phyloP scores from a whole-genome alignment of 1,139 yeast genomes.

The Ogataea hybrid region DNA sequence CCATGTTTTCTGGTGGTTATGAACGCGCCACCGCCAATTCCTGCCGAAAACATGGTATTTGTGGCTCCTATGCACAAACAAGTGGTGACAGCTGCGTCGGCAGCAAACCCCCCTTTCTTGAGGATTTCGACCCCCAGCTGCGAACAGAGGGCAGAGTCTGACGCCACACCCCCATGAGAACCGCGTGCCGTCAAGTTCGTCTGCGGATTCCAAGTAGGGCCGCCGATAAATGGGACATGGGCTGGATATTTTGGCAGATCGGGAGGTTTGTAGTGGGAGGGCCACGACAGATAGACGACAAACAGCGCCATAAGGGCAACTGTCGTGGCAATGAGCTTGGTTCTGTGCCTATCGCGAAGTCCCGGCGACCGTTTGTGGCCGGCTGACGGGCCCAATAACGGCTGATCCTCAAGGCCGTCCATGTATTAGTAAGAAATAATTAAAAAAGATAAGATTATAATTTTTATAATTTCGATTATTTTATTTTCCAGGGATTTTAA shows the following conservation, averaged over 20 bases:
- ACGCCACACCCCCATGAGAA: slow-evolving; percentile 64
- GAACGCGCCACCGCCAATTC: slow-evolving; percentile 92
- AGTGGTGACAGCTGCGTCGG: slow-evolving; percentile 89
- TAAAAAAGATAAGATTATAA: slow-evolving; percentile 1
- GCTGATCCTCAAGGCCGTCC: neutral
- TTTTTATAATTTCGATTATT: neutral
- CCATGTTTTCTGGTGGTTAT: slow-evolving; percentile 52
- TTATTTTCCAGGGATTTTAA: neutral
- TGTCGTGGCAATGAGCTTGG: neutral
- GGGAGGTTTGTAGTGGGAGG: slow-evolving; percentile 9
- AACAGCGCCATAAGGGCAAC: neutral
- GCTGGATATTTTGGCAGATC: slow-evolving; percentile 26
- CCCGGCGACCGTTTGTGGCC: too few species aligned
- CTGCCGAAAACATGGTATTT: slow-evolving; percentile 74
- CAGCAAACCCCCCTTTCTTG: slow-evolving; percentile 67
- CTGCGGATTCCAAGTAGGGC: slow-evolving; percentile 40
- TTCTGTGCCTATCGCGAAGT: neutral
- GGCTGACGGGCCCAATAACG: neutral
- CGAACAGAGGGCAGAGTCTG: slow-evolving; percentile 74
- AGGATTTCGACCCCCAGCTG: slow-evolving; percentile 63
- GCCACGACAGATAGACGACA: neutral
- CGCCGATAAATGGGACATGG: slow-evolving; percentile 28
- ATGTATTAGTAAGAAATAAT: neutral
- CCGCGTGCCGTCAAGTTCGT: slow-evolving; percentile 37
- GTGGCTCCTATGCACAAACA: slow-evolving; percentile 85